Base-by-base conservation (phyloP, 257 asterid species). In the Gardenia jasminoides region DNA sequence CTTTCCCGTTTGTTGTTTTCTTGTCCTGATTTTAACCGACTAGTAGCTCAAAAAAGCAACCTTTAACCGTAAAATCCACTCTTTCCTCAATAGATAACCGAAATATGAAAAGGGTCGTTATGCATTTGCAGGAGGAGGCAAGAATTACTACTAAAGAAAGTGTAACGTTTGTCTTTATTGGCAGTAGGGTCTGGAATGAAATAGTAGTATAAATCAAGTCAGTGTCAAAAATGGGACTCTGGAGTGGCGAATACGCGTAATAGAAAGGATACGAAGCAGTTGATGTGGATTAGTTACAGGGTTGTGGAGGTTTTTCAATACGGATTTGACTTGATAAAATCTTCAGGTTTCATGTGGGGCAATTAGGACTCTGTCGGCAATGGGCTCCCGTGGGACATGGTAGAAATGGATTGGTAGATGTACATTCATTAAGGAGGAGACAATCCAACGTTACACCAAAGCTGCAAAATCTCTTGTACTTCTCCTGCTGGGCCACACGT, bases 11-110 rank as follows among this genome's bases (percentile, higher is more conserved):
- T 9, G 39, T 69, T 10, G 61, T 36, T 15, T 62, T 36, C 36
- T 20, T 43, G 67, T 39, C 48, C 1, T 19, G 28, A 65, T 10
- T 76, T 56, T 26, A 56, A 26, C 7, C 24, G 11, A 76, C n/a
- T 39, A 76, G 22, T 52, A 52, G 26, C 48, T 2, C 22, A 16
- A 28, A 41, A 31, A 74, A 26, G 7, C 44, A 43, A 28, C 41
- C 61, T 69, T 76, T 64, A 48, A 77, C 67, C 10, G 65, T 17
- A 44, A 22, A 31, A 24, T 33, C 0, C 20, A 33, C 7, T 47
- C 44, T 43, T 28, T 30, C 10, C 36, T 59, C 73, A 70, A 56
- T 58, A 58, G 46, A 79, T 31, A 71, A 58, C 70, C 44, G 67
- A 70, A 70, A 72, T 30, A 28, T 3, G 22, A 30, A 47, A 76